These are phyloP conservation scores for Clonostachys chloroleuca DNA, from an alignment of 2,329 filamentous ascomycete genomes.

Conservation along the genomic window DNA sequence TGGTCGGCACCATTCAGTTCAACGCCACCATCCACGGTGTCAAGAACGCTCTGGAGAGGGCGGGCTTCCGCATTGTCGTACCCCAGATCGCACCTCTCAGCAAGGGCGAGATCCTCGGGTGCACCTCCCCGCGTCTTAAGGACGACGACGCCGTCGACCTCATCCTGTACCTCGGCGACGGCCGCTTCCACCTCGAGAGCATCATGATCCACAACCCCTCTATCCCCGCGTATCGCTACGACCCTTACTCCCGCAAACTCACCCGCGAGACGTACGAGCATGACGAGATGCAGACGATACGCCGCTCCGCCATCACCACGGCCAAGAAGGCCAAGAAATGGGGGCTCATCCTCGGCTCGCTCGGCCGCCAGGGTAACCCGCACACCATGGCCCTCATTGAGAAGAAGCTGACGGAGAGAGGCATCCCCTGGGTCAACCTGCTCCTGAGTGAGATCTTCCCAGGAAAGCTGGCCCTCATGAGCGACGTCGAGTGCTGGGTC, in stretches of 20 bases:
- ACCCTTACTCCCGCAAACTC: slow-evolving; percentile 89
- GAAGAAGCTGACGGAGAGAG: slow-evolving; percentile 62
- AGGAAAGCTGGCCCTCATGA: slow-evolving; percentile 89
- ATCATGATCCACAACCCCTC: slow-evolving; percentile 98
- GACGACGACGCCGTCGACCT: slow-evolving; percentile 61
- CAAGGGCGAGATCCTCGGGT: slow-evolving; percentile 96
- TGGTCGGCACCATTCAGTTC: slow-evolving; percentile 98
- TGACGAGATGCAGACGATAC: slow-evolving; percentile 80
- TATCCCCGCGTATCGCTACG: slow-evolving; percentile 90
- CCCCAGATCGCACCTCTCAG: slow-evolving; percentile 91
- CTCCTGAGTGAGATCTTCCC: slow-evolving; percentile 95
- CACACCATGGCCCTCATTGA: slow-evolving; percentile 89
- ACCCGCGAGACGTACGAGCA: slow-evolving; percentile 92
- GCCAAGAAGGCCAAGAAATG: slow-evolving; percentile 80
- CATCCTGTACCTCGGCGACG: slow-evolving; percentile 87
- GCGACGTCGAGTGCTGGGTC: slow-evolving; percentile 94
- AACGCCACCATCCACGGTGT: slow-evolving; percentile 94
- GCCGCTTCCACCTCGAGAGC: slow-evolving; percentile 92
- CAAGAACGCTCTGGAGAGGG: slow-evolving; percentile 69
- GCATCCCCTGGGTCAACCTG: slow-evolving; percentile 79
- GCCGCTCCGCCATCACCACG: slow-evolving; percentile 69
- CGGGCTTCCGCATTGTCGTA: slow-evolving; percentile 80
- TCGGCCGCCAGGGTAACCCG: slow-evolving; percentile 93
- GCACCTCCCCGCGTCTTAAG: slow-evolving; percentile 75
- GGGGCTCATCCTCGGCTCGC: slow-evolving; percentile 89